A percentile compares a stretch with the other conserved stretches of the same genome.
These are phyloP conservation scores for Paramecium primaurelia DNA, from an alignment of 73 alveolate genomes.

Conservation along the genomic window DNA sequence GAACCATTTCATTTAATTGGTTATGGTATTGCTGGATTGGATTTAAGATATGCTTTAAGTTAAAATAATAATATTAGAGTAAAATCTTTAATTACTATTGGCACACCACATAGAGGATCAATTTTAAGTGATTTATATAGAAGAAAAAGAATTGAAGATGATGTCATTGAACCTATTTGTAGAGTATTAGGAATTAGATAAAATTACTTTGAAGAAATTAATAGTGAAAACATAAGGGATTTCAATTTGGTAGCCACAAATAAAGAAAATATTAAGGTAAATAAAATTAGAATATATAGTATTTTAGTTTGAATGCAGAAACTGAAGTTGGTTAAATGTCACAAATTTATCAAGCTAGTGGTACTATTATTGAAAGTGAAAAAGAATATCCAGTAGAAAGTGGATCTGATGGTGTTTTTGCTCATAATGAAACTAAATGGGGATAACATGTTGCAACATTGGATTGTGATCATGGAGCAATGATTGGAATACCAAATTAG, in stretches of 20 bases:
- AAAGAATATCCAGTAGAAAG: background rate
- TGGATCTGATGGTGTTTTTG: constrained; percentile 38
- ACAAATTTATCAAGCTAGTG: background rate
- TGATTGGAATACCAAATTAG: background rate
- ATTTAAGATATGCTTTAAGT: constrained; percentile 15
- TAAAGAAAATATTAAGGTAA: constrained; percentile 26
- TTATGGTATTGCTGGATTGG: constrained; percentile 22
- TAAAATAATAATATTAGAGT: background rate
- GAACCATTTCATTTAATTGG: background rate
- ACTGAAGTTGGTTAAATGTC: background rate
- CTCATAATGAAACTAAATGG: background rate
- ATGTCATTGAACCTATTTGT: background rate
- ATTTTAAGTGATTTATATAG: background rate
- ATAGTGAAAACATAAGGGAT: constrained; percentile 10
- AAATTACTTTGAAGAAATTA: constrained; percentile 1
- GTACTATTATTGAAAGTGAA: background rate
- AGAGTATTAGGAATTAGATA: background rate
- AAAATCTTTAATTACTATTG: background rate
- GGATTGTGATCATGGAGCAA: constrained; percentile 35
- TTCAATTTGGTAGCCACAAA: constrained; percentile 19
- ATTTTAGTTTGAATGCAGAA: constrained; percentile 19
- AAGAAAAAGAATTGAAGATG: background rate
- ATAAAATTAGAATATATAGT: background rate
- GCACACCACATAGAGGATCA: constrained; percentile 39
- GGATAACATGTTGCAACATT: background rate